Conservation (phyloP, 768 basidiomycete species). For the Tremella fuciformis region DNA sequence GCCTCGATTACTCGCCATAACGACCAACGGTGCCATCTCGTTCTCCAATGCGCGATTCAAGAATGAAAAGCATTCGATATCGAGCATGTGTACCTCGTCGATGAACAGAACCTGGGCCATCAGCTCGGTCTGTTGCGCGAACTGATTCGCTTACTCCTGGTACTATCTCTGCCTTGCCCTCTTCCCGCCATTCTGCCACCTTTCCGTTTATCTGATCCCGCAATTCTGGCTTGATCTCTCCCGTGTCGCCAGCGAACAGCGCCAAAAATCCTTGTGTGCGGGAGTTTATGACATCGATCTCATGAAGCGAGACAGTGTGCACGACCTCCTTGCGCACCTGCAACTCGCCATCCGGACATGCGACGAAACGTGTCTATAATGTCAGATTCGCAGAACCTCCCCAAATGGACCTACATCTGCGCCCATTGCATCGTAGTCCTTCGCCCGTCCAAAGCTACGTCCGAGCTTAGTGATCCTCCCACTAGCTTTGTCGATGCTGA, state of each 20-base stretch:
- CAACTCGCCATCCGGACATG: constrained; percentile 95
- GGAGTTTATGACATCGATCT: constrained; percentile 99
- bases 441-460: constrained; percentile 89
- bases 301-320: constrained; percentile 94
- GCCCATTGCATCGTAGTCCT: constrained; percentile 99
- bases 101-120: constrained; percentile 82
- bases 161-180: constrained; percentile 96
- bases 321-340: constrained; percentile 97
- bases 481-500: constrained; percentile 94
- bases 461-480: constrained; percentile 96
- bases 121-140: not conserved
- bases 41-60: constrained; percentile 92
- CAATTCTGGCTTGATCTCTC: constrained; percentile 96
- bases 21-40: constrained; percentile 88
- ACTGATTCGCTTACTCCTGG: constrained; percentile 69
- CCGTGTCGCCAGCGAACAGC: constrained; percentile 81
- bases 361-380: constrained; percentile 88
- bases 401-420: constrained; percentile 70
- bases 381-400: not conserved
- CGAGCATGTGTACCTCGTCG: constrained; percentile 99
- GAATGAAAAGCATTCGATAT: constrained; percentile 99
- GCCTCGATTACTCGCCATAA: constrained; percentile 97
- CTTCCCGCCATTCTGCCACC: constrained; percentile 95
- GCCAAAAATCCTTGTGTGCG: constrained; percentile 98
- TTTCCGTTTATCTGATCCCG: constrained; percentile 95